These are phyloP conservation scores for Tirmania nivea DNA, from an alignment of 495 filamentous ascomycete genomes.

Conservation along the genomic window DNA sequence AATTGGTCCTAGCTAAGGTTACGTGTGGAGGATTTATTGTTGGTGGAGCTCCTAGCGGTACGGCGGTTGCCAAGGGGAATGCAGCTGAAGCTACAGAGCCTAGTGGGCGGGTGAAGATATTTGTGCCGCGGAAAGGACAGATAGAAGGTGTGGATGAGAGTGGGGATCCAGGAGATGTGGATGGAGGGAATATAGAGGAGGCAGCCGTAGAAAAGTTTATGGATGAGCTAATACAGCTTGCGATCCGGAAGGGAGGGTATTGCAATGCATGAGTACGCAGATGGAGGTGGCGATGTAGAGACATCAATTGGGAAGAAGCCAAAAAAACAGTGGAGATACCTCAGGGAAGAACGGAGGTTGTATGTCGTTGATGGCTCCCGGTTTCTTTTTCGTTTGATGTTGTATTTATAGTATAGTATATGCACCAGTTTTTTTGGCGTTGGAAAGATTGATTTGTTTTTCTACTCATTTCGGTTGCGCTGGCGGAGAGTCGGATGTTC, in stretches of 20 bases:
- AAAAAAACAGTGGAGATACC: too few relatives aligned
- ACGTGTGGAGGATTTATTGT: conserved; percentile 34
- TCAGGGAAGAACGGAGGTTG: too few relatives aligned
- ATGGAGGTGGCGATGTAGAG: too few relatives aligned
- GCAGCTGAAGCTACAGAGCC: neutral
- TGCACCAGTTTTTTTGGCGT: too few relatives aligned
- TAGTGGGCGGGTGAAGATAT: conserved; percentile 29
- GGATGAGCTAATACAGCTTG: neutral
- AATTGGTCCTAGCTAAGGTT: conserved; percentile 29
- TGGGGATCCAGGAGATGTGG: neutral
- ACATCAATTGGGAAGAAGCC: too few relatives aligned
- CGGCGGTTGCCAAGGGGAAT: neutral
- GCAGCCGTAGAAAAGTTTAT: neutral
- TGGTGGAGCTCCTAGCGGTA: conserved; percentile 10
- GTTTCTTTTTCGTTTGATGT: too few relatives aligned
- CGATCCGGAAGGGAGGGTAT: neutral
- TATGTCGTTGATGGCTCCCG: too few relatives aligned
- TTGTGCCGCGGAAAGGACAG: conserved; percentile 15
- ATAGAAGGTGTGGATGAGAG: neutral
- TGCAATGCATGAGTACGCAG: too few relatives aligned
- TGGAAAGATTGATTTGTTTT: too few relatives aligned
- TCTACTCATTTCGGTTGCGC: too few relatives aligned
- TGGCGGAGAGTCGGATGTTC: too few relatives aligned
- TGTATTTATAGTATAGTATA: too few relatives aligned
- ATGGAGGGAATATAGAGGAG: neutral